Conservation (phyloP, 225 moss, liverwort and hornwort genomes). For the Neckera pumila region DNA sequence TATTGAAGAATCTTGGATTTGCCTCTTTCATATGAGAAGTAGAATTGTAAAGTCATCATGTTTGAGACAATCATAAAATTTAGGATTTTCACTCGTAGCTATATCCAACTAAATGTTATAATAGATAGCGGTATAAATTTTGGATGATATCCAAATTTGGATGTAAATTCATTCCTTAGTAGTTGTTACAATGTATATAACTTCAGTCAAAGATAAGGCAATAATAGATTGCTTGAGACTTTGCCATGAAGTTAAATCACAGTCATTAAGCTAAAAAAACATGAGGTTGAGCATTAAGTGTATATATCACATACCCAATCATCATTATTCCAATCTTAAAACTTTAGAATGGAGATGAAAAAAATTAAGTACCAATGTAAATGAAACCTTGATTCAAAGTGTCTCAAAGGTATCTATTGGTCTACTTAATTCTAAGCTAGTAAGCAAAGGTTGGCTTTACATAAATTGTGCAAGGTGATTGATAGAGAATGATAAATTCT, state of each 20-base stretch:
- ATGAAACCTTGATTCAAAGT: no score
- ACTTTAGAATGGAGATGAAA: not conserved
- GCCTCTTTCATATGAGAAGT: no score
- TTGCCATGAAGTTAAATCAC: not conserved
- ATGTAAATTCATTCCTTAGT: not conserved
- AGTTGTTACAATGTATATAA: not conserved
- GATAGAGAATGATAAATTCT: no score
- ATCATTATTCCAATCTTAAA: not conserved
- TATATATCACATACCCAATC: not conserved
- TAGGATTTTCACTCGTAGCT: not conserved
- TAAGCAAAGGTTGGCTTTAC: no score
- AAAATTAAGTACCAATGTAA: no score
- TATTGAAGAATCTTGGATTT: no score
- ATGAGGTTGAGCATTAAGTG: fast-evolving
- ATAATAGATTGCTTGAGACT: not conserved
- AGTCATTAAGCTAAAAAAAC: not conserved
- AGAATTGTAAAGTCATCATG: no score
- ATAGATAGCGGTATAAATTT: not conserved
- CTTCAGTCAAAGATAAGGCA: not conserved
- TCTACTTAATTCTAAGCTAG: no score
- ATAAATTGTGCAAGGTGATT: no score
- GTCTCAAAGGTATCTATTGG: no score
- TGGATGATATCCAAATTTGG: not conserved
- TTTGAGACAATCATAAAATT: not conserved
- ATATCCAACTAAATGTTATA: not conserved